These are phyloP conservation scores for Craterostigma plantagineum DNA, from an alignment of 257 asterid genomes.

Conservation along the genomic window DNA sequence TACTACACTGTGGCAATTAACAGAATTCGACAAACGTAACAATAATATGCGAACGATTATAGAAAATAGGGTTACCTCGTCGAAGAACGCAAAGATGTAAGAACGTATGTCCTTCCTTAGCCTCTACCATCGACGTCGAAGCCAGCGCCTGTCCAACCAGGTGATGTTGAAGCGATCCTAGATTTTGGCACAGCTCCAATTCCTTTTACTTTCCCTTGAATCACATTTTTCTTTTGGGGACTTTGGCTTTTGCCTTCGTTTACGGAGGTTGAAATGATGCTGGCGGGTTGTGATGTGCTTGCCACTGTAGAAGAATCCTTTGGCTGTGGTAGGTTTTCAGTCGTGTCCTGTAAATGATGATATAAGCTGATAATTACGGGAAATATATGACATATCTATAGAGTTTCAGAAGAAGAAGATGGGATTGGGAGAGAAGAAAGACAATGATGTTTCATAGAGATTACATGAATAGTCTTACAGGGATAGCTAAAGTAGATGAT, in stretches of 20 bases:
- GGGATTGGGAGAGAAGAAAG: too few relatives aligned
- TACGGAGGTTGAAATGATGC: neutral
- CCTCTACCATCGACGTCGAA: conserved; percentile 5
- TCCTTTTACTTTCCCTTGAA: conserved; percentile 1
- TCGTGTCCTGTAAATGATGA: neutral
- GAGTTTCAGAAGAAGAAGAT: too few relatives aligned
- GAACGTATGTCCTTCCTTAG: neutral
- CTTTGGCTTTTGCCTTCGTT: neutral
- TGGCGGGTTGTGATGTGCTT: neutral
- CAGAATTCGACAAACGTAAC: too few relatives aligned
- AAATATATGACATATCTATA: too few relatives aligned
- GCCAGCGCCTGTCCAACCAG: conserved; percentile 5
- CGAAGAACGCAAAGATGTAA: too few relatives aligned
- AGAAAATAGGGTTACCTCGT: too few relatives aligned
- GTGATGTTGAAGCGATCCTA: neutral
- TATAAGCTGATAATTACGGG: neutral
- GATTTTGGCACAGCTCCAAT: neutral
- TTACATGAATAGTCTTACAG: conserved; percentile 22
- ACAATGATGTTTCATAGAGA: too few relatives aligned
- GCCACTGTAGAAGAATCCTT: conserved; percentile 2
- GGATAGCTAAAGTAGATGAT: conserved; percentile 23
- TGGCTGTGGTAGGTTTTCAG: neutral
- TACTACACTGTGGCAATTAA: too few relatives aligned
- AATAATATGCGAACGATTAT: too few relatives aligned
- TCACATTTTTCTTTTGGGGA: neutral